Evolutionary conservation across 306 rosid genomes (phyloP).

Genomic region (Cercis canadensis): DNA sequence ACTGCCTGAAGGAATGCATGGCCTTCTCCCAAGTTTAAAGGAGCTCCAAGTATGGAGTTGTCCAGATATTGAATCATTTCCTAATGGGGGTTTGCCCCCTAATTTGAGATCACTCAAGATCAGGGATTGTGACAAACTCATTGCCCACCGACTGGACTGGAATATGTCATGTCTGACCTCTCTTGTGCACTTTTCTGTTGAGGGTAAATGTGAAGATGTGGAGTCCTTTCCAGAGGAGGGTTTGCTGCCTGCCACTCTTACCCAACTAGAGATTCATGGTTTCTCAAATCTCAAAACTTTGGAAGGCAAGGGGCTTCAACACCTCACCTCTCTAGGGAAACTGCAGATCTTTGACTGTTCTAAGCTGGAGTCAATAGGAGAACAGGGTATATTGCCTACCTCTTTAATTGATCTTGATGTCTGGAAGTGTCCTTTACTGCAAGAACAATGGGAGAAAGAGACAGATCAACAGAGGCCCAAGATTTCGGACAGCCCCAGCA

Average conservation of each 20-base stretch:
- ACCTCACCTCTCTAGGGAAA: constrained; percentile 25
- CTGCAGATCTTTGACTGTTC: constrained; percentile 32
- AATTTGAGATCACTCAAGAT: constrained; percentile 16
- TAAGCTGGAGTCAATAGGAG: constrained; percentile 32
- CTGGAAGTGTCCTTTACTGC: constrained; percentile 34
- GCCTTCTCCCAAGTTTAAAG: constrained; percentile 15
- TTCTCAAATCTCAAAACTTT: constrained; percentile 25
- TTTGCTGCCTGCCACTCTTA: constrained; percentile 12
- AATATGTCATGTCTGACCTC: constrained; percentile 13
- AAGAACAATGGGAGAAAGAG: constrained; percentile 13
- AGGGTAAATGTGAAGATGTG: constrained; percentile 32
- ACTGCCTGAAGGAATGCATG: constrained; percentile 18
- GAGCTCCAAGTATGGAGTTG: constrained; percentile 25
- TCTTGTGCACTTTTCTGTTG: constrained; percentile 23
- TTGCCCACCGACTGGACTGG: not conserved
- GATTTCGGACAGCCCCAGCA: constrained; percentile 11
- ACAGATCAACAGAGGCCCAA: constrained; percentile 12
- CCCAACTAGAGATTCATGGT: constrained; percentile 20
- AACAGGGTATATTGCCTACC: constrained; percentile 31
- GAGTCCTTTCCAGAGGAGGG: constrained; percentile 33
- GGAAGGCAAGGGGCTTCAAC: constrained; percentile 14
- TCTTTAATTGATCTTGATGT: constrained; percentile 22
- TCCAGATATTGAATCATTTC: constrained; percentile 26
- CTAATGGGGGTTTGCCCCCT: constrained; percentile 20
- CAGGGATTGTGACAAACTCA: constrained; percentile 26